Evolutionary conservation across 805 yeast species (phyloP), one percentile per base, ranked within the genome.

Genomic region (Debaryomyces maramus): DNA sequence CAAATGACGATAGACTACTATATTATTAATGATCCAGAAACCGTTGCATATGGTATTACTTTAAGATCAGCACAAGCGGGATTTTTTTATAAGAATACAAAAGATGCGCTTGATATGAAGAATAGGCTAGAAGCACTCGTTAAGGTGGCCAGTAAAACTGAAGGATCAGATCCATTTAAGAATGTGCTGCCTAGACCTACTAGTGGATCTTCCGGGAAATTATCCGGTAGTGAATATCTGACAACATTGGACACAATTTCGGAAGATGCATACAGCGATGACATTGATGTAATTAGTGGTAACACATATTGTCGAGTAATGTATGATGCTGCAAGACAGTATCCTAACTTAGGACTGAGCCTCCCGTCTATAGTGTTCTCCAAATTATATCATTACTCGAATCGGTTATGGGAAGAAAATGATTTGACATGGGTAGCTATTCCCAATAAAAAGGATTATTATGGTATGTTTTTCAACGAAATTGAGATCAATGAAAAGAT

Each of bases 31-130:
- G 38, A 38, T 14, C 41, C 41, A 32, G 41, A 38, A 15, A 33
- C 41, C 23, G 41, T 38, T 17, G 38, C 13, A 9, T 13, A 32
- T 38, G 41, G 41, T 2, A 38, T 38, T 26, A 38, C 37, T 13
- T 38, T 38, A 23, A 38, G 32, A 15, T 32, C 41, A 3, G 38
- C 41, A 14, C 22, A 22, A 18, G 41, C 38, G 19, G 41, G 41
- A 11, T 38, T 38, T n/a, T 38, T 38, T 21, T 38, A 28, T 20
- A 31, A 20, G 20, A 20, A 29, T 20, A 9, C 21, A 8, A 15
- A 9, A 14, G 39, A 36, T 16, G 34, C 34, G 30, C 10, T 22
- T 20, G 39, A 18, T 20, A 36, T 20, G 21, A 36, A 11, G 27
- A 23, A n/a, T 8, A 36, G 18, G 14, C 30, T 36, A 15, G 15